These are phyloP conservation scores for Phytophthora sp. DNA, from an alignment of 352 stramenopile genomes.

Conservation along the genomic window DNA sequence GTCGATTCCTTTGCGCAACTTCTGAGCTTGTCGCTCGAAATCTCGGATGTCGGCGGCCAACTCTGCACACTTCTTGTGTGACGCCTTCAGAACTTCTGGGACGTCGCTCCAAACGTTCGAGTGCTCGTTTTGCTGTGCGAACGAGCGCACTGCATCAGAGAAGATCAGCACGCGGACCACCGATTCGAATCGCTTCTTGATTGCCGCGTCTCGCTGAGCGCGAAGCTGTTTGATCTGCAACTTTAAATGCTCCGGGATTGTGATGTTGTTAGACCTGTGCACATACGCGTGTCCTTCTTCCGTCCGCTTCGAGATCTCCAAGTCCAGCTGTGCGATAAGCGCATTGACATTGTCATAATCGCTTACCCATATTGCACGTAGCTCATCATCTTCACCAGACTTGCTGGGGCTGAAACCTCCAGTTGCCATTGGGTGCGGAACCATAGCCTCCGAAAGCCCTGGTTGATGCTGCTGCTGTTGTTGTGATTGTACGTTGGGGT, in stretches of 20 bases:
- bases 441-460: conserved; percentile 23
- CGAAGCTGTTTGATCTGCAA: conserved; percentile 44
- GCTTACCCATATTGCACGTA: conserved; percentile 41
- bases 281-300: conserved; percentile 42
- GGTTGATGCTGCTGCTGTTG: conserved; percentile 14
- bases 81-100: conserved; percentile 45
- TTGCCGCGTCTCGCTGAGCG: conserved; percentile 29
- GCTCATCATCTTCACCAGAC: conserved; percentile 35
- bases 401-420: conserved; percentile 16
- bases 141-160: conserved; percentile 48
- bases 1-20: conserved; percentile 47
- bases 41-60: conserved; percentile 35
- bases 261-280: conserved; percentile 53
- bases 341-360: conserved; percentile 50
- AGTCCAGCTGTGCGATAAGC: conserved; percentile 33
- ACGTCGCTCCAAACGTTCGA: conserved; percentile 47
- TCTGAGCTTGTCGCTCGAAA: conserved; percentile 37
- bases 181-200: conserved; percentile 45
- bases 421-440: conserved; percentile 13
- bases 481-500: conserved; percentile 21
- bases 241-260: conserved; percentile 51
- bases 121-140: conserved; percentile 38
- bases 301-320: conserved; percentile 28
- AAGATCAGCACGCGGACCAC: conserved; percentile 64
- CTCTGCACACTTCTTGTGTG: conserved; percentile 55